Base-by-base conservation (phyloP, 495 filamentous ascomycete species). In the Penicillium malachiteum region DNA sequence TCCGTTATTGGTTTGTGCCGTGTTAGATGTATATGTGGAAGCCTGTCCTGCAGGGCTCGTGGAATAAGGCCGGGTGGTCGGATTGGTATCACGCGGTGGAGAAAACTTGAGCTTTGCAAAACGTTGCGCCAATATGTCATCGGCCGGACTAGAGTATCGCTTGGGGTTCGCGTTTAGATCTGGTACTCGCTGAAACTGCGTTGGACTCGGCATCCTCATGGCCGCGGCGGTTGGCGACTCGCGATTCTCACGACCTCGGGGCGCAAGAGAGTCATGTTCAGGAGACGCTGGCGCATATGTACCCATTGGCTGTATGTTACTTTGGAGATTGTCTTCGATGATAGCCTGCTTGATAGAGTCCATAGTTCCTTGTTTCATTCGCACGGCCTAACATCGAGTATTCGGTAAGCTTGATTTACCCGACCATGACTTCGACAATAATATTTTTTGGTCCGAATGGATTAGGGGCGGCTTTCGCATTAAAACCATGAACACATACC, bases 361-460 rank as follows among this genome's bases (percentile, higher is more conserved):
- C 71, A 74, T 75, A 5, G 74, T 75, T 26, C 69, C 66, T 68
- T 80, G 66, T 75, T 82, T 67, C 66, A 69, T 67, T 71, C 78
- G 64, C 65, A 77, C 57, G 38, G 74, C 68, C 71, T 75, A 32
- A 50, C 35, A 18, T 21, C 26, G 18, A 37, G 31, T 43, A 46
- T 51, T 32, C 49, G 26, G 45, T 67, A 14, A 65, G 52, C 33
- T 11, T 16, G 18, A 12, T 7, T 37, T 26, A 26, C 21, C 21
- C 21, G 21, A 26, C 21, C 21, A 26, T 26, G 21, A 26, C 21
- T 26, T 26, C 21, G 21, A 26, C 21, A 26, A 1, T 26, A 2
- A 2, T 26, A 2, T 26, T 26, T 26, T 26, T 26, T 26, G 21
- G 21, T 26, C 21, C 4, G 21, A 26, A 26, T 26, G 21, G 1